These are phyloP conservation scores for Herpetospermum pedunculosum DNA, from an alignment of 306 rosid genomes.

Conservation along the genomic window DNA sequence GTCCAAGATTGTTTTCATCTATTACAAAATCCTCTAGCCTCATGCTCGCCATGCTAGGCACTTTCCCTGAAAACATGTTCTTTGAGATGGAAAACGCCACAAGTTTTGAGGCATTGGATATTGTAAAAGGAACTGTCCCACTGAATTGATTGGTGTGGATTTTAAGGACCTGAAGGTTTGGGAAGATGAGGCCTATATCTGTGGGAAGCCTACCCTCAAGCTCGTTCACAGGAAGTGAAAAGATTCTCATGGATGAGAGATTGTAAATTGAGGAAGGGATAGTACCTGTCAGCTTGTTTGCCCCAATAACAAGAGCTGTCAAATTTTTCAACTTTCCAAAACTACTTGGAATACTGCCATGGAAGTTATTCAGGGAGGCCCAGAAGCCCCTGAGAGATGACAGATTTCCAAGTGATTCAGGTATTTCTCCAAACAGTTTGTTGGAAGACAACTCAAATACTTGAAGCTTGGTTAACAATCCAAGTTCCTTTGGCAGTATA, in stretches of 20 bases:
- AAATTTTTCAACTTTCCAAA: slow-evolving; percentile 15
- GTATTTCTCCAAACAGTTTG: slow-evolving; percentile 12
- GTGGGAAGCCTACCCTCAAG: slow-evolving; percentile 20
- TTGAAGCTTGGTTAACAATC: slow-evolving; percentile 1
- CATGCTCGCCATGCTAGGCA: slow-evolving; percentile 8
- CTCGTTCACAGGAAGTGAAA: neutral
- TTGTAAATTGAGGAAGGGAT: slow-evolving; percentile 20
- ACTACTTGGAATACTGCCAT: slow-evolving; percentile 18
- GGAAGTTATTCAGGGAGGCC: neutral
- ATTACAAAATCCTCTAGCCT: neutral
- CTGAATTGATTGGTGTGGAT: slow-evolving; percentile 3
- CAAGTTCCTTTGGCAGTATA: neutral
- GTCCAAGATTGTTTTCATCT: slow-evolving; percentile 5
- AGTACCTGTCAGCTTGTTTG: slow-evolving; percentile 11
- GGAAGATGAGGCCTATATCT: slow-evolving; percentile 9
- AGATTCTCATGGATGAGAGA: neutral
- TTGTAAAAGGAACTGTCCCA: slow-evolving; percentile 15
- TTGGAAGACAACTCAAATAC: neutral
- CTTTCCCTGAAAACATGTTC: slow-evolving; percentile 12
- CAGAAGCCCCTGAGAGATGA: neutral
- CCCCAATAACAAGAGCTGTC: neutral
- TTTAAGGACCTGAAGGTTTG: neutral
- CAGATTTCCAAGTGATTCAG: slow-evolving; percentile 14
- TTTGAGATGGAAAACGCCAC: neutral
- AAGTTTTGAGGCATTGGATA: slow-evolving; percentile 18